Percentiles rank a stretch among this genome's conserved stretches.
Evolutionary conservation across 352 stramenopile genomes (phyloP).

Genomic region (Globisporangium sylvaticum): DNA sequence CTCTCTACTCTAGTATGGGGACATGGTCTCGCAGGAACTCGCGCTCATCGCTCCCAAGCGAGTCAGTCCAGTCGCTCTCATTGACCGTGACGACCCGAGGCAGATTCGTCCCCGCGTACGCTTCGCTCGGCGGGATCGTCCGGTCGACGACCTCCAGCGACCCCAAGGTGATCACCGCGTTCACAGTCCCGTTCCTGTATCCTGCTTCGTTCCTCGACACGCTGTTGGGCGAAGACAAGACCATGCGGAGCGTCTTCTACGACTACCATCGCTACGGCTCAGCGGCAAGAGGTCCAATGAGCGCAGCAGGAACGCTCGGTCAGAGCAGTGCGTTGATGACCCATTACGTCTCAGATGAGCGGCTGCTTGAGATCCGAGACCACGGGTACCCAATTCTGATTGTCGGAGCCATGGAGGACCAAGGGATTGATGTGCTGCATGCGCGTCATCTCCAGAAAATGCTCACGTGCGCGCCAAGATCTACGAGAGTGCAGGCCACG

Average conservation of each 20-base stretch:
- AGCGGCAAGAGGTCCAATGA: not conserved
- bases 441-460: not conserved
- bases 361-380: slow-evolving; percentile 18
- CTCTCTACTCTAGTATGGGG: slow-evolving; percentile 38
- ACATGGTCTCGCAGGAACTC: slow-evolving; percentile 51
- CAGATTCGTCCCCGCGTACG: slow-evolving; percentile 5
- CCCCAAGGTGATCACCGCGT: not conserved
- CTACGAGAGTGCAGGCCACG: not conserved
- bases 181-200: not conserved
- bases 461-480: not conserved
- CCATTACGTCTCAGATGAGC: slow-evolving; percentile 36
- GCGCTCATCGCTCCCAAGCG: slow-evolving; percentile 23
- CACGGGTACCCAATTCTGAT: not conserved
- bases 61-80: slow-evolving; percentile 40
- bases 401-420: not conserved
- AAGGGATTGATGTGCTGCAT: not conserved
- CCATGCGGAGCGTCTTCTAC: not conserved
- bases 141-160: not conserved
- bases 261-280: not conserved
- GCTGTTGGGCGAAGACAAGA: not conserved
- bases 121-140: not conserved
- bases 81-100: slow-evolving; percentile 34
- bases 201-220: not conserved
- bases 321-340: slow-evolving; percentile 30
- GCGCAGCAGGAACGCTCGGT: slow-evolving; percentile 13